Percentiles rank a stretch among this genome's conserved stretches.
These are phyloP conservation scores for Arachnopeziza araneosa DNA, from an alignment of 2,329 filamentous ascomycete genomes.

Conservation along the genomic window DNA sequence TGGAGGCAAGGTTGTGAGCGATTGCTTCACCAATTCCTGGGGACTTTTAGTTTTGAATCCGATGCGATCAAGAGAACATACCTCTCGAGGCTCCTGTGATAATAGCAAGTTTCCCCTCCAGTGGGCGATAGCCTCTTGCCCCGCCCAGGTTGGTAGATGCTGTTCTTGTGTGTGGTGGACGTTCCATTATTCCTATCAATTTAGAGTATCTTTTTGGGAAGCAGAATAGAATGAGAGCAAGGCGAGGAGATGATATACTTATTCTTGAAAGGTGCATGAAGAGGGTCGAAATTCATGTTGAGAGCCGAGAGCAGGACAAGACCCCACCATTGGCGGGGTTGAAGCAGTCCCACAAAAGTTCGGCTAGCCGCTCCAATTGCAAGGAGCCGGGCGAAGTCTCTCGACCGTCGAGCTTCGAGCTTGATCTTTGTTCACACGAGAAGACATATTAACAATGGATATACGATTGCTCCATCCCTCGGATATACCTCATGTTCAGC, in stretches of 20 bases:
- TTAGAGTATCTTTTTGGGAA: not conserved
- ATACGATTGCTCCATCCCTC: conserved; percentile 80
- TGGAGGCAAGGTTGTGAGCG: conserved; percentile 64
- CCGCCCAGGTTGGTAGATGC: conserved; percentile 12
- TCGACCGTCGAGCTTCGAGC: not conserved
- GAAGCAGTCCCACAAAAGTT: not conserved
- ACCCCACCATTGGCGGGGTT: conserved; percentile 12
- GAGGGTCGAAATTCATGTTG: not conserved
- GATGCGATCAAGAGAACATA: conserved; percentile 27
- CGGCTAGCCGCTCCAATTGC: not conserved
- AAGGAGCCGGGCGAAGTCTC: not conserved
- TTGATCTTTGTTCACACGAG: conserved; percentile 12
- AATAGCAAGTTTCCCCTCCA: conserved; percentile 74
- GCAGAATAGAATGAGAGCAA: not conserved
- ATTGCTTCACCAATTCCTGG: conserved; percentile 64
- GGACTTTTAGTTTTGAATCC: not conserved
- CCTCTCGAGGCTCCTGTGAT: conserved; percentile 76
- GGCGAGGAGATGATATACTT: not conserved
- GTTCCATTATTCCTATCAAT: not conserved
- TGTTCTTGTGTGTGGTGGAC: conserved; percentile 10
- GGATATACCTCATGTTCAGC: conserved; percentile 89
- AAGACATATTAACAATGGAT: conserved; percentile 57
- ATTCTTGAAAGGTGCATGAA: not conserved
- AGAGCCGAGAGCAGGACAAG: not conserved
- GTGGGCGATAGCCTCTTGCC: conserved; percentile 17